Base-by-base conservation (phyloP, 352 stramenopile species). In the Phytophthora pistaciae region DNA sequence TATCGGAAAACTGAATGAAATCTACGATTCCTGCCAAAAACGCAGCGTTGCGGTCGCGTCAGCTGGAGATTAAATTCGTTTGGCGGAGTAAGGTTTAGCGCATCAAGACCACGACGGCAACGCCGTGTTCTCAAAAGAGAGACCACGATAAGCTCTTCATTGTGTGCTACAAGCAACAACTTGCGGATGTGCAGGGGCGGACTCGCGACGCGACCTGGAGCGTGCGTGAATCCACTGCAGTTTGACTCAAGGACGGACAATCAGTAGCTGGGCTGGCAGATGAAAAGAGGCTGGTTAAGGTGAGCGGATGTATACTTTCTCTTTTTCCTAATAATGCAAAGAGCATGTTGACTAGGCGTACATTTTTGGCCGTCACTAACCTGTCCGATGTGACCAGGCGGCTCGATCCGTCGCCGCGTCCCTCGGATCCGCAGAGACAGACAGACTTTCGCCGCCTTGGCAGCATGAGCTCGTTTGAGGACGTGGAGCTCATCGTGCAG, bases 401-500 rank as follows among this genome's bases (percentile, higher is more conserved):
- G 38, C 38, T 46, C 18, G 38, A 46, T 18, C 14, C 14, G 50
- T n/a, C 50, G 48, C 21, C 48, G 50, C 50, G 23, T 7, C 50
- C 25, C 50, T 20, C 50, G 48, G 48, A 55, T 55, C 48, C 21
- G 10, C 21, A 61, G 33, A 60, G 55, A 60, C 16, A 40, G 36
- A 42, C 40, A 50, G 44, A 29, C 46, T 29, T 29, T 25, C 23
- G 52, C 29, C 31, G 23, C 27, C 52, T 57, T 25, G 6, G 7
- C 40, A 42, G 55, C 44, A 94, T 94, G 85, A 95, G 83, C 66
- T 88, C 84, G 70, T 95, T 95, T 60, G 88, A 96, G 54, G 90
- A 96, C 66, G 84, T 92, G 56, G 90, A 96, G 77, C 78, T 80
- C 55, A 81, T 97, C 29, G 84, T 89, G 63, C 87, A 95, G 70